Base-by-base conservation (phyloP, 768 basidiomycete species). In the Tephrocybe sp. region DNA sequence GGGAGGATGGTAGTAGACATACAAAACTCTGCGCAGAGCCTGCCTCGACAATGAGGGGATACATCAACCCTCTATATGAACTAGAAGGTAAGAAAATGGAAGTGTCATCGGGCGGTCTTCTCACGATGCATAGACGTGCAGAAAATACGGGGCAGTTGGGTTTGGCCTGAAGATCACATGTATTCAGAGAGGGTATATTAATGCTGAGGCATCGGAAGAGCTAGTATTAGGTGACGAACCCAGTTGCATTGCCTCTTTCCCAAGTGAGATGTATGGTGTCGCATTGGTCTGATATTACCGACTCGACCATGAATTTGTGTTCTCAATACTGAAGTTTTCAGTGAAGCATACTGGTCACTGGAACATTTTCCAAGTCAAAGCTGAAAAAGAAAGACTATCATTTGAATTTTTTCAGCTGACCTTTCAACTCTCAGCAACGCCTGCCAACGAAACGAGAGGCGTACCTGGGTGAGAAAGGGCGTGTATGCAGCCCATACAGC, bases 101-200 rank as follows among this genome's bases (percentile, higher is more conserved):
- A 57, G 83, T 72, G 1, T 82, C 81, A 33, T 78, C 72, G 18
- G 38, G 49, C 44, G 33, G 21, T 41, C 39, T 15, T 31, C 80
- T 61, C 49, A 82, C 82, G 81, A 82, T 12, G 80, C 79, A 58
- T 79, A 83, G 8, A 84, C 69, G 57, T 82, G 79, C 3, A 84
- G 74, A 58, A 64, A 79, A 61, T 82, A 84, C 13, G 83, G 83
- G 4, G 80, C 71, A 5, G 62, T 64, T 3, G 79, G 78, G 55
- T 77, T 75, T 7, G 80, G 81, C 4, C 83, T 84, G 43, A n/a
- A 54, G 1, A 18, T n/a, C 50, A n/a, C 40, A 42, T 16, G 40
- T 23, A 13, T 21, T n/a, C n/a, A n/a, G n/a, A n/a, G n/a, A n/a
- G n/a, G n/a, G n/a, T n/a, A n/a, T n/a, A n/a, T n/a, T n/a, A n/a